Conservation (phyloP, 768 basidiomycete species). For the Leccinum boreale region DNA sequence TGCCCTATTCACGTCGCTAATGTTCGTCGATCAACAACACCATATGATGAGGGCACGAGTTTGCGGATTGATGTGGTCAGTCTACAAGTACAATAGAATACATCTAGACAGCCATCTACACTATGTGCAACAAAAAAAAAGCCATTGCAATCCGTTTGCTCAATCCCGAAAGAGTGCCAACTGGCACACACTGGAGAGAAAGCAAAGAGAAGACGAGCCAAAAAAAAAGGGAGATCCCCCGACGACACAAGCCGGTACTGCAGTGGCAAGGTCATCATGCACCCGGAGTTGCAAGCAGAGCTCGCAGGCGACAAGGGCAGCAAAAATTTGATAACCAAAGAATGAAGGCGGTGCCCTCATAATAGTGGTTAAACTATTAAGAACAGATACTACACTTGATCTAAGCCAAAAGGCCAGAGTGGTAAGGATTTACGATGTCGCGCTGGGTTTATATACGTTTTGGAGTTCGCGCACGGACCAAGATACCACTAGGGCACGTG, state of each 20-base stretch:
- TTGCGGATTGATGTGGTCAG: too few relatives aligned
- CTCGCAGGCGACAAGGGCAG: conserved; percentile 8
- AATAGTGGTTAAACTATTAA: conserved; percentile 61
- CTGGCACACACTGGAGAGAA: neutral
- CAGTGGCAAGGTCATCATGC: conserved; percentile 40
- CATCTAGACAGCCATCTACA: too few relatives aligned
- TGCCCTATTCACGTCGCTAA: too few relatives aligned
- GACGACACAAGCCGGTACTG: conserved; percentile 56
- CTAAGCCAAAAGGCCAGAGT: conserved; percentile 64
- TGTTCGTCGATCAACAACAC: too few relatives aligned
- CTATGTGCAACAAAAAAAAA: too few relatives aligned
- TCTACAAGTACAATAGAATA: too few relatives aligned
- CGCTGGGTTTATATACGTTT: conserved; percentile 10
- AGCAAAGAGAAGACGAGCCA: conserved; percentile 19
- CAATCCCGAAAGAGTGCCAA: neutral
- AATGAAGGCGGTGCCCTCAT: conserved; percentile 53
- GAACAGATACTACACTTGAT: conserved; percentile 80
- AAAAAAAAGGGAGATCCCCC: conserved; percentile 39
- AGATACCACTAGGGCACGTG: neutral
- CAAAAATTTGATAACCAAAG: conserved; percentile 49
- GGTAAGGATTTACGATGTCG: conserved; percentile 14
- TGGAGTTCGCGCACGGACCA: conserved; percentile 19
- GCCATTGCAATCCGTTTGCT: conserved; percentile 17
- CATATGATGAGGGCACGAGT: too few relatives aligned
- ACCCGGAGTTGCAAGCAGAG: conserved; percentile 44